Base-by-base conservation (phyloP, 2,329 filamentous ascomycete genomes). In the Elsinoe arachidis region DNA sequence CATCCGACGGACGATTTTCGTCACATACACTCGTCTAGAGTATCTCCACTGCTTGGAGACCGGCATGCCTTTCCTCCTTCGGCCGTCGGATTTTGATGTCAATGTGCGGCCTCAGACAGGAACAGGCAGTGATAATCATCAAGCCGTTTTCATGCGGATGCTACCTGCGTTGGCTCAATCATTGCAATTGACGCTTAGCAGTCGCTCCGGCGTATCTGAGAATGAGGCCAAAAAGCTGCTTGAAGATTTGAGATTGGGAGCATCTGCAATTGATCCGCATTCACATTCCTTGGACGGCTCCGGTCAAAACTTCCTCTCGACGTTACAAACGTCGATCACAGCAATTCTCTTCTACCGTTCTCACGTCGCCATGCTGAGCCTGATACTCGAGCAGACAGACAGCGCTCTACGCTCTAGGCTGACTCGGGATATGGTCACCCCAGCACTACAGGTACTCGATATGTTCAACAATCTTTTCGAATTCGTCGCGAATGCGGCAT, bases 91-190 rank as follows among this genome's bases (percentile, higher is more conserved):
- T 11, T 55, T 55, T 15, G 53, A 43, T 46, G 53, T 55, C 9
- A 19, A 17, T 5, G 12, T 14, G 5, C 4, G n/a, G 4, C 9
- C 14, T 12, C 35, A 39, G 4, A 5, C 33, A 9, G 33, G 51
- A 21, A 35, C 17, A 5, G 19, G 14, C 35, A 41, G 39, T 21
- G 26, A 54, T 11, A 10, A 44, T 11, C 38, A 55, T 35, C 38
- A 30, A 9, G 35, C 53, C 14, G 53, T 44, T 4, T 55, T 55
- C n/a, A 55, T 55, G 53, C 19, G 44, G n/a, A 33, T 55, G 26
- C 37, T 55, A 5, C 53, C 53, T 1, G 21, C 23, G 4, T 5
- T 55, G 12, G 21, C 53, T 7, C 44, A 30, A 17, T 21, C 11
- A 4, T 21, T 55, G 5, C 53, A 55, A 21, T 12, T 55, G 35